Base-by-base conservation (phyloP, 805 yeast species). In the Saturnispora hagleri region DNA sequence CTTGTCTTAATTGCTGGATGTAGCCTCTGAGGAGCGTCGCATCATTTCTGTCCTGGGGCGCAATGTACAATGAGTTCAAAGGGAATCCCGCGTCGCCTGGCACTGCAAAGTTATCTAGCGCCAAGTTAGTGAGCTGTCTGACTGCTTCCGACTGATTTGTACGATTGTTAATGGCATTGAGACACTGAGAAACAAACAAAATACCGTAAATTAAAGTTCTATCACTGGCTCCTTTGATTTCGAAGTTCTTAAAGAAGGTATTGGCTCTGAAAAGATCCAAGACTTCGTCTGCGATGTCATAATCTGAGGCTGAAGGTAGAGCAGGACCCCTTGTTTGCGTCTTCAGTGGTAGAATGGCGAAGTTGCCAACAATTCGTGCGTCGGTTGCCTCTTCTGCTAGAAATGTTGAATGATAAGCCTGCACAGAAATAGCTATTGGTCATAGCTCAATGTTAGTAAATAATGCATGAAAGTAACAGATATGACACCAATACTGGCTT, bases 51-150 rank as follows among this genome's bases (percentile, higher is more conserved):
- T 82, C 86, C 34, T 74, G 71, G 20, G 97, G 93, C 9, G 96
- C 79, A 46, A 79, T 69, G 68, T 82, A 80, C 64, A 93, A 64
- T 58, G 89, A 77, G 67, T 90, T 91, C 68, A 93, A 74, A 18
- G 98, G 97, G 73, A 93, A 93, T 13, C 91, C 89, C 8, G 91
- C 81, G 55, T 93, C 97, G 24, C 99, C 99, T 2, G 99, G 99
- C 55, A 93, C 76, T 17, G 90, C 75, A 63, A 93, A 91, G 64
- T 82, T 81, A 59, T 91, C 98, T 52, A 93, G 75, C 1, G 97
- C 84, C 57, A 89, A 75, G 63, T 90, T 90, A 57, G 87, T 89
- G 57, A 93, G 76, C n/a, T 73, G 68, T 55, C 82, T 77, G 26
- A 73, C 71, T 0, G 90, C 89, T 48, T 85, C 90, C 51, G 71